These are phyloP conservation scores for Xylaria arbuscula DNA, from an alignment of 2,329 filamentous ascomycete species.

Conservation along the genomic window DNA sequence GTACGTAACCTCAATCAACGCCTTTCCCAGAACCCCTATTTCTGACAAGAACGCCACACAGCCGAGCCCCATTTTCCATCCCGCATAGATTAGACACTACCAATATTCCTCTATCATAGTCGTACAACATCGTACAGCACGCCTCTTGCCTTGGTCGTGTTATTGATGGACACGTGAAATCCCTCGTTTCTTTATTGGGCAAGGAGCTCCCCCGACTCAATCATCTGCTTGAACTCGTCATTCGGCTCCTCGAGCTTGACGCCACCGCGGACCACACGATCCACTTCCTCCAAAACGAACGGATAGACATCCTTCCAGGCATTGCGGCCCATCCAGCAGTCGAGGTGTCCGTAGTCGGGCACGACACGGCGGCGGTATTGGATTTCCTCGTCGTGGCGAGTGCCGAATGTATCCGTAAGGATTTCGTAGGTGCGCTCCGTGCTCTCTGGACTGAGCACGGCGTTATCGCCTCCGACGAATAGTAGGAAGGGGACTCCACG, in stretches of 20 bases:
- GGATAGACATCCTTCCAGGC: slow-evolving; percentile 71
- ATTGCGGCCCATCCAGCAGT: slow-evolving; percentile 71
- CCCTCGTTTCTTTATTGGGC: slow-evolving; percentile 24
- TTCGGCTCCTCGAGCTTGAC: slow-evolving; percentile 59
- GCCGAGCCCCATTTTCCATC: not conserved
- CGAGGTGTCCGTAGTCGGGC: slow-evolving; percentile 69
- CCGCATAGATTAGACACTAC: not conserved
- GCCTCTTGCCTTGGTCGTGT: not conserved
- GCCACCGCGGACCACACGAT: slow-evolving; percentile 60
- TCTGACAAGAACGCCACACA: slow-evolving; percentile 3
- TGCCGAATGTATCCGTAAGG: slow-evolving; percentile 64
- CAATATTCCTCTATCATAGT: slow-evolving; percentile 10
- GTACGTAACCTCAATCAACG: not conserved
- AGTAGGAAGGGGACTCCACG: slow-evolving; percentile 65
- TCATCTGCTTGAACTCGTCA: slow-evolving; percentile 57
- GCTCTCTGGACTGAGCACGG: slow-evolving; percentile 64
- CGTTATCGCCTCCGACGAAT: slow-evolving; percentile 67
- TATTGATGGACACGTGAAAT: not conserved
- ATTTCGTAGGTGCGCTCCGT: slow-evolving; percentile 66
- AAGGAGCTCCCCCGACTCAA: slow-evolving; percentile 55
- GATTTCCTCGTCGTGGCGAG: slow-evolving; percentile 47
- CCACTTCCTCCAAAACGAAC: slow-evolving; percentile 64
- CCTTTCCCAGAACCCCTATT: not conserved
- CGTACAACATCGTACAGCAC: slow-evolving; percentile 32
- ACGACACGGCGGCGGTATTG: slow-evolving; percentile 65